Percentiles rank a stretch among this genome's conserved stretches.
Evolutionary conservation across 2,329 filamentous ascomycete genomes (phyloP).

Genomic region (Monilinia aucupariae): DNA sequence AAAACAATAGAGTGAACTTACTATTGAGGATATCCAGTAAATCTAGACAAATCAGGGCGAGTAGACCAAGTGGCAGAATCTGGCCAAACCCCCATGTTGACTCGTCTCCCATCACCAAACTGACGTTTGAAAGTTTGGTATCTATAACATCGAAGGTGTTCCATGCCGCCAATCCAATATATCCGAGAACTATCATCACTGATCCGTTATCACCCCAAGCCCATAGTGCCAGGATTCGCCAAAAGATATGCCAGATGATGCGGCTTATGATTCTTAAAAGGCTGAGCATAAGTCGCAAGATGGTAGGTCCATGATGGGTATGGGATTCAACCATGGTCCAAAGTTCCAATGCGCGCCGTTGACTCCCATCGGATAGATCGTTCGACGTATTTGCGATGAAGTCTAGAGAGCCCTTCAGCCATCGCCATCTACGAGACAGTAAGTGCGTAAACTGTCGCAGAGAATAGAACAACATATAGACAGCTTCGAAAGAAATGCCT

Average conservation of each 20-base stretch:
- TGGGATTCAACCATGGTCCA: not conserved
- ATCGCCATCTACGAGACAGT: not conserved
- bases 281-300: not conserved
- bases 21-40: constrained; percentile 19
- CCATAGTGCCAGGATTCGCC: constrained; percentile 13
- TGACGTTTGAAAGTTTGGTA: constrained; percentile 17
- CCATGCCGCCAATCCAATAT: constrained; percentile 19
- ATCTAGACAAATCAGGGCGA: constrained; percentile 18
- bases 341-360: not conserved
- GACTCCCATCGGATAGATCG: not conserved
- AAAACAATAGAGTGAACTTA: not conserved
- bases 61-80: constrained; percentile 18
- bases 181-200: constrained; percentile 12
- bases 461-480: constrained; percentile 12
- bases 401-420: not conserved
- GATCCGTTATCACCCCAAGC: constrained; percentile 19
- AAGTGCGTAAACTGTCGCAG: not conserved
- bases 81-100: constrained; percentile 21
- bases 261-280: not conserved
- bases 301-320: not conserved
- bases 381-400: constrained; percentile 1
- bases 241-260: constrained; percentile 1
- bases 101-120: constrained; percentile 17
- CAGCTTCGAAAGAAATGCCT: constrained; percentile 14
- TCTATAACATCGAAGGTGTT: constrained; percentile 20